phyloP scores from a whole-genome alignment of 495 filamentous ascomycete genomes.

The Aspergillus bertholletiae region DNA sequence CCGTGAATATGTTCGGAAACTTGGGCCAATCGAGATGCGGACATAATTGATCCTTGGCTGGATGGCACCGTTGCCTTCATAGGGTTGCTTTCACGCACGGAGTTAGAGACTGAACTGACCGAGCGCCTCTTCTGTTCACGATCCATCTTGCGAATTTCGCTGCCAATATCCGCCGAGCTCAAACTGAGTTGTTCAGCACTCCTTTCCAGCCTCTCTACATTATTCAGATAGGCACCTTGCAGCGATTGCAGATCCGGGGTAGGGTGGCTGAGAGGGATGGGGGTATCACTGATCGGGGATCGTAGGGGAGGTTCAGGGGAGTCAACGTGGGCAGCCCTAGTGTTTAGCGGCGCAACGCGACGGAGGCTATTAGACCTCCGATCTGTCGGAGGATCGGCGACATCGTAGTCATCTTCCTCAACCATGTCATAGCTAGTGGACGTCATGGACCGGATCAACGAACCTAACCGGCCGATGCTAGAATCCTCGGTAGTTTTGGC shows the following conservation, averaged over 20 bases:
- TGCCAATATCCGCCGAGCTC: slow-evolving; percentile 72
- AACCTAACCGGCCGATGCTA: slow-evolving; percentile 25
- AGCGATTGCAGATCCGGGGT: slow-evolving; percentile 71
- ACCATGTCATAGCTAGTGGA: slow-evolving; percentile 43
- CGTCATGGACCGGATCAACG: slow-evolving; percentile 43
- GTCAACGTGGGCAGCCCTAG: slow-evolving; percentile 21
- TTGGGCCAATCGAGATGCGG: slow-evolving; percentile 50
- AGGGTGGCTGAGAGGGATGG: slow-evolving; percentile 66
- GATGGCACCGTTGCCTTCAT: slow-evolving; percentile 46
- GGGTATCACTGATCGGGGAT: slow-evolving; percentile 56
- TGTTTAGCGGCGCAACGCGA: slow-evolving; percentile 33
- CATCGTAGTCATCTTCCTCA: slow-evolving; percentile 44
- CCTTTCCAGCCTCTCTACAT: slow-evolving; percentile 78
- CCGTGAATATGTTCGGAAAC: slow-evolving; percentile 45
- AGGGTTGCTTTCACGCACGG: slow-evolving; percentile 39
- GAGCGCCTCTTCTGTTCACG: slow-evolving; percentile 65
- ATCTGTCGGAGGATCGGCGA: slow-evolving; percentile 28
- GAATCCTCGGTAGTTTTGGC: slow-evolving; percentile 24
- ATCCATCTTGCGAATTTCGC: slow-evolving; percentile 77
- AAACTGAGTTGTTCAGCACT: slow-evolving; percentile 78
- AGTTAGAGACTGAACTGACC: slow-evolving; percentile 51
- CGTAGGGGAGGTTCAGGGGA: slow-evolving; percentile 50
- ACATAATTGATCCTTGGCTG: slow-evolving; percentile 58
- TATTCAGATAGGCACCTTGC: slow-evolving; percentile 69
- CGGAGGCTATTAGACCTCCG: slow-evolving; percentile 24